These are phyloP conservation scores for Talinum fruticosum DNA, from an alignment of 148 eudicot species.

Conservation along the genomic window DNA sequence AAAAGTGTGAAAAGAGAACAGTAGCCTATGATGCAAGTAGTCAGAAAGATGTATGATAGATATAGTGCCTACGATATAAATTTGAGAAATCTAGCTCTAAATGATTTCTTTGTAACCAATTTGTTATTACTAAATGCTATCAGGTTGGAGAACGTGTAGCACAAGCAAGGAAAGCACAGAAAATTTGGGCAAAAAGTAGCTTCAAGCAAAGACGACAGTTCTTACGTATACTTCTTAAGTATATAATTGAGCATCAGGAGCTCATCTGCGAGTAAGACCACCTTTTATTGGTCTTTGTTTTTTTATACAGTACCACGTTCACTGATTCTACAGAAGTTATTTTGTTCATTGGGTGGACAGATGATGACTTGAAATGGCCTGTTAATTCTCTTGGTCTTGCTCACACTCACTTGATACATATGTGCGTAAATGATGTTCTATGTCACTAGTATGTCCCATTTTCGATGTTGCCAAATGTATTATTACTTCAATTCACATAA, in stretches of 20 bases:
- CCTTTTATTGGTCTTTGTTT: background rate
- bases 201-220: conserved; percentile 97
- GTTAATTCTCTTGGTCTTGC: conserved; percentile 5
- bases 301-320: background rate
- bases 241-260: conserved; percentile 91
- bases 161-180: conserved; percentile 90
- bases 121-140: conserved; percentile 21
- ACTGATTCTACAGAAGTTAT: background rate
- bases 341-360: background rate
- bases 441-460: background rate
- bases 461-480: background rate
- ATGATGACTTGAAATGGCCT: background rate
- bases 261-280: conserved; percentile 95
- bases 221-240: conserved; percentile 86
- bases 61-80: background rate
- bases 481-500: background rate
- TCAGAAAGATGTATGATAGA: background rate
- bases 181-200: conserved; percentile 86
- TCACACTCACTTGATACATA: background rate
- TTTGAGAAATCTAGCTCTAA: background rate
- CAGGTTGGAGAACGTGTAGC: conserved; percentile 89
- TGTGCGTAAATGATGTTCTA: background rate
- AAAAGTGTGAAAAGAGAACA: background rate
- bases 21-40: background rate
- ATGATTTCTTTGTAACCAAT: background rate